A percentile compares a stretch with the other conserved stretches of the same genome.
Evolutionary conservation across 164 flowering plant species (phyloP).

Genomic region (Piper betle): DNA sequence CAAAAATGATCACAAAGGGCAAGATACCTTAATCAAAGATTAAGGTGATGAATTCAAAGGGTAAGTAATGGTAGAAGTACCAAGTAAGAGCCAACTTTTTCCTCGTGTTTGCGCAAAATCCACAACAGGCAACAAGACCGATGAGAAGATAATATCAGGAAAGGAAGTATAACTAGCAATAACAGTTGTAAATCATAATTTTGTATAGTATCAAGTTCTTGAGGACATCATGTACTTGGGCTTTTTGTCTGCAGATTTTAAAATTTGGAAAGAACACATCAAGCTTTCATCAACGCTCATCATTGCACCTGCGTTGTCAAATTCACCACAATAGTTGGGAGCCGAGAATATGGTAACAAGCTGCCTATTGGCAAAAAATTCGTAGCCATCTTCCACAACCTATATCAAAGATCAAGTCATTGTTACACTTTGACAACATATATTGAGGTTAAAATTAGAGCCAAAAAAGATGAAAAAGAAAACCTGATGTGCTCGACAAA

Average conservation of each 20-base stretch:
- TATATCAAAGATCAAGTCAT: conserved; percentile 11
- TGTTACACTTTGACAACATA: neutral
- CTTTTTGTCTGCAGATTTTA: conserved; percentile 62
- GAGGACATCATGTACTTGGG: conserved; percentile 30
- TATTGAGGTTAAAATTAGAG: neutral
- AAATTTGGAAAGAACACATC: conserved; percentile 83
- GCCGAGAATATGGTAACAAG: conserved; percentile 84
- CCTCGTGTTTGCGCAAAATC: no score
- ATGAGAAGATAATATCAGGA: neutral
- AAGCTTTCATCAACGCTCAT: conserved; percentile 84
- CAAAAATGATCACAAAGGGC: no score
- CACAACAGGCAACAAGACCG: neutral
- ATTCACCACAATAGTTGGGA: conserved; percentile 85
- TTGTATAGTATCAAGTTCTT: conserved; percentile 9
- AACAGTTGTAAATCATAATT: conserved; percentile 1
- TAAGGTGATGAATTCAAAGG: no score
- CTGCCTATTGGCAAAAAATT: conserved; percentile 74
- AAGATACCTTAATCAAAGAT: no score
- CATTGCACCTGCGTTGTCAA: conserved; percentile 89
- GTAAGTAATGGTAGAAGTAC: no score
- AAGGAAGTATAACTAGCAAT: conserved; percentile 11
- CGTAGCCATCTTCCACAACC: conserved; percentile 94
- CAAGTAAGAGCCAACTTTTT: no score
- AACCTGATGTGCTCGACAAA: conserved; percentile 88
- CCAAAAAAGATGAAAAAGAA: neutral